phyloP scores from a whole-genome alignment of 2,329 filamentous ascomycete genomes.

The Penicillium sp. region DNA sequence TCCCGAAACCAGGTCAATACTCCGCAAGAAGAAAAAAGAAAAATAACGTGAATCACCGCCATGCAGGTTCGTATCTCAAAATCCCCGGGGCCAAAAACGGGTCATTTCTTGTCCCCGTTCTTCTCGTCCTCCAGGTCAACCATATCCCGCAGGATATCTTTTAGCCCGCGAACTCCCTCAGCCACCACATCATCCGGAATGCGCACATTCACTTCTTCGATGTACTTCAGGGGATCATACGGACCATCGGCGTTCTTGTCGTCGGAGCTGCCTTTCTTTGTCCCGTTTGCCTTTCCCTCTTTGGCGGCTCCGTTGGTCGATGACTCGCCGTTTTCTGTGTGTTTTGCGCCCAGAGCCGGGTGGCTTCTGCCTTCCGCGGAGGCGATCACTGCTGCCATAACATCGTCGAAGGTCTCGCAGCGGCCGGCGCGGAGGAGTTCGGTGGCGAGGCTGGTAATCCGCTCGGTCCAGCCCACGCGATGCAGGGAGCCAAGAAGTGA shows the following conservation, averaged over 20 bases:
- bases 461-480: conserved; percentile 60
- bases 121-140: conserved; percentile 47
- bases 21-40: conserved; percentile 9
- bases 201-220: conserved; percentile 47
- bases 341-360: conserved; percentile 28
- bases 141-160: conserved; percentile 54
- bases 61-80: conserved; percentile 19
- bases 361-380: conserved; percentile 40
- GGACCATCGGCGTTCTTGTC: conserved; percentile 23
- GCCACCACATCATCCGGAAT: conserved; percentile 53
- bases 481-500: conserved; percentile 57
- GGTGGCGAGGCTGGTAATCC: conserved; percentile 55
- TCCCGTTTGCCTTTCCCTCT: conserved; percentile 21
- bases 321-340: conserved; percentile 20
- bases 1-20: conserved; percentile 17
- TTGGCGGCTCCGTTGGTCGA: conserved; percentile 17
- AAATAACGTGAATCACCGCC: conserved; percentile 9
- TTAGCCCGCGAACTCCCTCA: conserved; percentile 53
- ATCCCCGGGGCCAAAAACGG: background rate
- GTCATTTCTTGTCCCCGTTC: conserved; percentile 25
- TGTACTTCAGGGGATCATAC: conserved; percentile 27
- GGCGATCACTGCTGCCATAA: conserved; percentile 55
- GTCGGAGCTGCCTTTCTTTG: conserved; percentile 19
- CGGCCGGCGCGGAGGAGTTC: conserved; percentile 60
- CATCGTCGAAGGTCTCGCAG: conserved; percentile 58